Base-by-base conservation (phyloP, 345 rosid genomes). In the Pugionium cornutum region DNA sequence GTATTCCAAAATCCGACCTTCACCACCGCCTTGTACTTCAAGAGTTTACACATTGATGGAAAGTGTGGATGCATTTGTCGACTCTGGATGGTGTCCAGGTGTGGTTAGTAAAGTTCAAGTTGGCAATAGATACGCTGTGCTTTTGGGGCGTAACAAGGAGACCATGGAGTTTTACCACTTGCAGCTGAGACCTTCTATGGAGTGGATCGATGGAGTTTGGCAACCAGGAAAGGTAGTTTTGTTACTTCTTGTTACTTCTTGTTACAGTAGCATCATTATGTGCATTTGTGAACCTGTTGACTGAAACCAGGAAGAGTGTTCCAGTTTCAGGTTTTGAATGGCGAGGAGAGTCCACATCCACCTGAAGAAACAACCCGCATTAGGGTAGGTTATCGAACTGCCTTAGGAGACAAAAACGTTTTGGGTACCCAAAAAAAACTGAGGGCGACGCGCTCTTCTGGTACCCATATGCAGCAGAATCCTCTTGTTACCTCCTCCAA, bases 131-230 rank as follows among this genome's bases (percentile, higher is more conserved):
- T 88, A 79, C 75, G 57, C 56, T 37, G 85, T 88, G 52, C 54
- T 32, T 41, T 75, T 84, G 45, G 83, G 80, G 64, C 57, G 70
- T 66, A 82, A 46, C 41, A 80, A 78, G 56, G 74, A 69, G 80
- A 72, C 52, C 45, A 62, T 49, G 47, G 84, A 80, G 39, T 61
- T 83, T 36, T 8, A 56, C 51, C 70, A 27, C 28, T 63, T 73
- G 1, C 76, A 79, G 37, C 40, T 88, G 53, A 81, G 96, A 77
- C 96, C 92, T 51, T 77, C 76, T 32, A 52, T 69, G 49, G 82
- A 79, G 58, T 84, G 92, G 89, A 61, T 55, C 55, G 74, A 82
- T 77, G 84, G 89, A 31, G 62, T 54, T 28, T 83, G 92, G 96
- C 45, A 65, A 52, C 46, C 53, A 36, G 32, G 18, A 73, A 74